Evolutionary conservation across 2,329 filamentous ascomycete genomes (phyloP).

Genomic region (Colletotrichum tamarilloi): DNA sequence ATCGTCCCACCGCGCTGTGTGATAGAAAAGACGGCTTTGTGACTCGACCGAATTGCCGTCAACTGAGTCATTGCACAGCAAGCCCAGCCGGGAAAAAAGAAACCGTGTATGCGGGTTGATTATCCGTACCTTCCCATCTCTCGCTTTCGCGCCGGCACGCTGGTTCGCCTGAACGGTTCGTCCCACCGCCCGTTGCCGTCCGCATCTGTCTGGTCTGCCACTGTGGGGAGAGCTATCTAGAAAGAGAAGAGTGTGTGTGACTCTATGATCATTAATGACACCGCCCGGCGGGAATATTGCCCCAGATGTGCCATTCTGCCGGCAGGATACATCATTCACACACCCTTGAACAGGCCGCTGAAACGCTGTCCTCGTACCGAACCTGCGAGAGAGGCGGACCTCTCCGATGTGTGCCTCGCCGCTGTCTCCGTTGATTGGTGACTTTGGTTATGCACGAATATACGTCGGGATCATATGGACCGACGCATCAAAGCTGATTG

Average conservation of each 20-base stretch:
- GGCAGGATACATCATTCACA: neutral
- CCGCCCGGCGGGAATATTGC: neutral
- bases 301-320: neutral
- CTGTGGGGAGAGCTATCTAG: neutral
- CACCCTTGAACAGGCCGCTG: neutral
- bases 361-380: neutral
- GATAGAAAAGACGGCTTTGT: neutral
- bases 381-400: neutral
- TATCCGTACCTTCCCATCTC: neutral
- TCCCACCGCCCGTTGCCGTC: neutral
- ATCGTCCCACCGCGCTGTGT: no score
- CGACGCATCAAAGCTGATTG: neutral
- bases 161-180: neutral
- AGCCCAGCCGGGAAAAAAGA: neutral
- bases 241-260: neutral
- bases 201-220: neutral
- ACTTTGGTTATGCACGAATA: neutral
- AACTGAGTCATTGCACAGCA: neutral
- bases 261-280: neutral
- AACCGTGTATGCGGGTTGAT: neutral
- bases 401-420: neutral
- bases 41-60: neutral
- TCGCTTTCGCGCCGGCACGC: neutral
- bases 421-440: neutral
- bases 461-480: neutral